These are phyloP conservation scores for Pythium coloratum DNA, from an alignment of 352 stramenopile genomes.

Conservation along the genomic window DNA sequence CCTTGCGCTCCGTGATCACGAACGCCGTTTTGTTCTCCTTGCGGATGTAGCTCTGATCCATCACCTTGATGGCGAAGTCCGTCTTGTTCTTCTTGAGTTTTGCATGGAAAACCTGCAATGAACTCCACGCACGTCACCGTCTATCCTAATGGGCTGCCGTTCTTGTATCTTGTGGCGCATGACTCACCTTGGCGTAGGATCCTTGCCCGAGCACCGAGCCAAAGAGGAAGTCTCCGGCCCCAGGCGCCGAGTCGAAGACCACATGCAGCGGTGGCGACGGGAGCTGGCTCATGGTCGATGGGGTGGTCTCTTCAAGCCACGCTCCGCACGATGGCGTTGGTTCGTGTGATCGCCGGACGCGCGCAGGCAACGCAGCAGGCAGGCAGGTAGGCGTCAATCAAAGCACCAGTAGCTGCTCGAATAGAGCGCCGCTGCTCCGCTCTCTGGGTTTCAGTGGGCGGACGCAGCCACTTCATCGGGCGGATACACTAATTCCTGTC, in stretches of 20 bases:
- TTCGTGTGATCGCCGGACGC: slow-evolving; percentile 17
- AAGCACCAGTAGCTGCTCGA: slow-evolving; percentile 14
- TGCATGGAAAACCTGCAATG: slow-evolving; percentile 78
- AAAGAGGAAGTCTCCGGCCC: slow-evolving; percentile 86
- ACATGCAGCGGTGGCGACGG: slow-evolving; percentile 40
- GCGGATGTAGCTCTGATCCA: slow-evolving; percentile 90
- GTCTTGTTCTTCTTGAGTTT: slow-evolving; percentile 75
- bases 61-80: slow-evolving; percentile 91
- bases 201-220: slow-evolving; percentile 84
- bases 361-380: not conserved
- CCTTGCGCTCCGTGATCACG: slow-evolving; percentile 89
- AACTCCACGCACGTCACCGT: not conserved
- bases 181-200: slow-evolving; percentile 80
- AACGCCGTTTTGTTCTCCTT: slow-evolving; percentile 92
- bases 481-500: slow-evolving; percentile 24
- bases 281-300: slow-evolving; percentile 23
- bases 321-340: slow-evolving; percentile 2
- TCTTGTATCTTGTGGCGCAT: too few species aligned
- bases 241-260: slow-evolving; percentile 62
- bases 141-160: not conserved
- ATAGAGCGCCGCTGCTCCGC: slow-evolving; percentile 23
- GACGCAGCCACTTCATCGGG: slow-evolving; percentile 22
- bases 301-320: not conserved
- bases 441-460: slow-evolving; percentile 16
- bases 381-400: slow-evolving; percentile 10